Conservation (phyloP, 2,329 filamentous ascomycete species). For the Camillea tinctor region DNA sequence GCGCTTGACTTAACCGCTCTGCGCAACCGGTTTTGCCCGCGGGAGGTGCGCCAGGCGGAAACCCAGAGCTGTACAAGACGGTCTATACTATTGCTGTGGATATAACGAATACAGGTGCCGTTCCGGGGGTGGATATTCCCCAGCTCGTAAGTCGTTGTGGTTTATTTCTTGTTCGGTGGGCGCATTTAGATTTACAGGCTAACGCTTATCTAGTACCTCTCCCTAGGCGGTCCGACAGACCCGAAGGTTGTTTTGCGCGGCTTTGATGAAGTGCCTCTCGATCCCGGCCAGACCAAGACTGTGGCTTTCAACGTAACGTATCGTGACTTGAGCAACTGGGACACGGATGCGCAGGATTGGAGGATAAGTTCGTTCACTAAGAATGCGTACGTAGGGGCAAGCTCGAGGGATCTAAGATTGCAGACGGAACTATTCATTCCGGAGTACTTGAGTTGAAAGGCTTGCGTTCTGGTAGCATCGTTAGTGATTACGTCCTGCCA, state of each 20-base stretch:
- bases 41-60: conserved; percentile 57
- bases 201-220: conserved; percentile 54
- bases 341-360: conserved; percentile 76
- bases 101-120: conserved; percentile 67
- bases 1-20: too few species aligned
- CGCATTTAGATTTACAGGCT: neutral
- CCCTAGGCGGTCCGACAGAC: conserved; percentile 74
- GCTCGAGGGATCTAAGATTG: conserved; percentile 30
- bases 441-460: neutral
- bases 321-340: conserved; percentile 86
- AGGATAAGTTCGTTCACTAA: conserved; percentile 52
- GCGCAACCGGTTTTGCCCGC: conserved; percentile 54
- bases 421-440: conserved; percentile 10
- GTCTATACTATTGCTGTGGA: conserved; percentile 65
- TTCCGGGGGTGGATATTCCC: conserved; percentile 66
- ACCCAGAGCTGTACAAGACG: conserved; percentile 65
- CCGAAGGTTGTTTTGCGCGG: conserved; percentile 66
- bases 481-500: neutral
- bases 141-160: conserved; percentile 53
- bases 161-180: neutral
- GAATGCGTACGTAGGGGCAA: conserved; percentile 53
- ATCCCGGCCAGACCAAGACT: conserved; percentile 61
- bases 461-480: neutral
- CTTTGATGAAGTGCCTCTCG: conserved; percentile 75
- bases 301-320: conserved; percentile 72